phyloP scores from a whole-genome alignment of 202 grass and related monocot genomes.

The Setaria italica region DNA sequence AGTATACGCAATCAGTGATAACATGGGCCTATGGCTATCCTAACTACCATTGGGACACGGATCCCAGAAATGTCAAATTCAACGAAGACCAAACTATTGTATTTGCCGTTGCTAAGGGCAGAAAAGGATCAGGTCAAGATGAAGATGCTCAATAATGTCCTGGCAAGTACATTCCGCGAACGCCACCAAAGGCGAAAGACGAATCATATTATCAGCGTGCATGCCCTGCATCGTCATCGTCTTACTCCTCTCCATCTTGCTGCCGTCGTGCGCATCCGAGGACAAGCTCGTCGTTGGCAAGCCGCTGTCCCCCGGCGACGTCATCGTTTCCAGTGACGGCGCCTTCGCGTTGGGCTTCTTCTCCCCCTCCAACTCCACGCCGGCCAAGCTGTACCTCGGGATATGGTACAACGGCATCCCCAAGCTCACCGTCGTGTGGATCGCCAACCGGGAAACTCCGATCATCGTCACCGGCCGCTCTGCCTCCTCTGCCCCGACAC shows the following conservation, averaged over 20 bases:
- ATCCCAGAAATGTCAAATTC: background rate
- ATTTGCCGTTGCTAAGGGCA: background rate
- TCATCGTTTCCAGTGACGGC: constrained; percentile 25
- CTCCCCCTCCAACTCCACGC: constrained; percentile 23
- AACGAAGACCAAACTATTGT: background rate
- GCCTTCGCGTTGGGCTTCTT: constrained; percentile 57
- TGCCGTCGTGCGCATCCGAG: background rate
- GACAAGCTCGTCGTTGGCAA: constrained; percentile 39
- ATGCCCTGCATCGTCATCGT: background rate
- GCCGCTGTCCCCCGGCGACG: constrained; percentile 7
- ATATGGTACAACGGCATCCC: constrained; percentile 51
- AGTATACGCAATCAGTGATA: background rate
- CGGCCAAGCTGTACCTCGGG: constrained; percentile 34
- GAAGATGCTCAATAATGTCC: background rate
- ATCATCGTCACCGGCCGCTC: background rate
- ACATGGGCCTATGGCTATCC: background rate
- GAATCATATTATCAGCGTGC: too few species aligned
- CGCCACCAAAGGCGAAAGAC: background rate
- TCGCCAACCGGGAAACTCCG: constrained; percentile 17
- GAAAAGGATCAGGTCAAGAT: background rate
- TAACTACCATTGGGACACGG: background rate
- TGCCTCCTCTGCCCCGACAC: background rate
- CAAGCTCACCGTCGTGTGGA: background rate
- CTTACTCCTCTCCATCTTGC: background rate
- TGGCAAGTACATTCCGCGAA: background rate